These are phyloP conservation scores for Lepiota venenata DNA, from an alignment of 768 basidiomycete species.

Conservation along the genomic window DNA sequence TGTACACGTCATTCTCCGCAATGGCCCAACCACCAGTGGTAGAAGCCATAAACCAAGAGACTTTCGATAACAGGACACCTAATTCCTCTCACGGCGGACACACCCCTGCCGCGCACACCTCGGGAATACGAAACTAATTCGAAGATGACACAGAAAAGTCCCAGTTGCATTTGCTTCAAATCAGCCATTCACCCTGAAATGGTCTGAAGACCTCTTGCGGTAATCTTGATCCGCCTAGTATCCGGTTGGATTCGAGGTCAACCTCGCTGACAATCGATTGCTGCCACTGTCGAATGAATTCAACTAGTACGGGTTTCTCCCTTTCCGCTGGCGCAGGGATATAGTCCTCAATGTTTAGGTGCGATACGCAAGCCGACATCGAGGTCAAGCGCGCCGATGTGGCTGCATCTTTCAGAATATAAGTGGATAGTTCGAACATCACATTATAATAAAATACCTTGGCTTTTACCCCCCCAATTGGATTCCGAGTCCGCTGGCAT, in stretches of 20 bases:
- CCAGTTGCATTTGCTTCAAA: background rate
- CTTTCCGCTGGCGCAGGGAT: background rate
- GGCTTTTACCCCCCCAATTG: conserved; percentile 40
- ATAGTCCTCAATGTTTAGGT: conserved; percentile 10
- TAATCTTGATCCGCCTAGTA: background rate
- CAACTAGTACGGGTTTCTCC: background rate
- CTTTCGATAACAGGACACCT: conserved; percentile 34
- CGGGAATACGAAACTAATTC: background rate
- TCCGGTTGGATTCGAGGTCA: background rate
- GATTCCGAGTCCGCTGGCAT: conserved; percentile 35
- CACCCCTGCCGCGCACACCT: conserved; percentile 36
- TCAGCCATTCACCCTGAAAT: background rate
- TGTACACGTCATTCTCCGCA: conserved; percentile 2
- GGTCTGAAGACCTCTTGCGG: background rate
- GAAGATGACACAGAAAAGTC: background rate
- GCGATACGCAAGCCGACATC: background rate
- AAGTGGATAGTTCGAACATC: conserved; percentile 1
- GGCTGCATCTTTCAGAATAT: background rate
- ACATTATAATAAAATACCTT: conserved; percentile 23
- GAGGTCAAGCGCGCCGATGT: conserved; percentile 3
- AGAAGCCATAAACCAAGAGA: conserved; percentile 13
- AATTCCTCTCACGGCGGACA: conserved; percentile 58
- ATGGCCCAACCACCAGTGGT: conserved; percentile 12
- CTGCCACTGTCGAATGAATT: conserved; percentile 4
- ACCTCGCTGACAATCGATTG: background rate